Evolutionary conservation across 2,329 filamentous ascomycete species (phyloP).

Genomic region (Colletotrichum musicola): DNA sequence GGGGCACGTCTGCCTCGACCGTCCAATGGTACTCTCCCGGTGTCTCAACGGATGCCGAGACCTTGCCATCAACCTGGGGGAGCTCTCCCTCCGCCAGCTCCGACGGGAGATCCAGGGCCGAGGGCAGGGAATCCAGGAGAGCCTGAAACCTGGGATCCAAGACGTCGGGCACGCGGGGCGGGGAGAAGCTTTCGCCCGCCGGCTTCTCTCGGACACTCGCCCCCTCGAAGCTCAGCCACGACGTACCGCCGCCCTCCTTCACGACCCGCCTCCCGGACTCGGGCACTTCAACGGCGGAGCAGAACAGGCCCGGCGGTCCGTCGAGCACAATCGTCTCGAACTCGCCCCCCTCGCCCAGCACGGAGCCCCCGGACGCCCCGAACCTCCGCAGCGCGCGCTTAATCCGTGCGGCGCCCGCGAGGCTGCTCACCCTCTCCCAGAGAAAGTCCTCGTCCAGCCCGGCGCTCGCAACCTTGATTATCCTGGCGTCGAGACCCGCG

Average conservation of each 20-base stretch:
- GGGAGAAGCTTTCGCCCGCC: constrained; percentile 24
- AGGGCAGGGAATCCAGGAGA: constrained; percentile 52
- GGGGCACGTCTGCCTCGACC: constrained; percentile 47
- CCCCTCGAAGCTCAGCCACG: constrained; percentile 74
- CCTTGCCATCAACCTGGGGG: not conserved
- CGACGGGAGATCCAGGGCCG: not conserved
- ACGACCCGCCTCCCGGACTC: constrained; percentile 66
- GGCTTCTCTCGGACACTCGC: constrained; percentile 65
- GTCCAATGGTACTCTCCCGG: constrained; percentile 52
- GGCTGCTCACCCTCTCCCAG: constrained; percentile 81
- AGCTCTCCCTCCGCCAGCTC: not conserved
- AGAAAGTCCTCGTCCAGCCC: constrained; percentile 85
- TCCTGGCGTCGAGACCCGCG: constrained; percentile 84
- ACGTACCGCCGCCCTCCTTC: constrained; percentile 80
- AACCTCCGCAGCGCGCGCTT: constrained; percentile 73
- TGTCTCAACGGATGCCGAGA: not conserved
- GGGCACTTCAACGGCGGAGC: constrained; percentile 73
- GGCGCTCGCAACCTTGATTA: constrained; percentile 94
- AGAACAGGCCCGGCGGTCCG: constrained; percentile 81
- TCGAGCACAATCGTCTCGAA: constrained; percentile 93
- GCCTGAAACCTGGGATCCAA: constrained; percentile 73
- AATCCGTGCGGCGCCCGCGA: constrained; percentile 59
- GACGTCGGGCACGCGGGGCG: constrained; percentile 70
- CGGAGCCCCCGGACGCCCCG: constrained; percentile 75
- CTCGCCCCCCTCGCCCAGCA: constrained; percentile 93